These are phyloP conservation scores for Pseudopithomyces chartarum DNA, from an alignment of 2,329 filamentous ascomycete species.

Conservation along the genomic window DNA sequence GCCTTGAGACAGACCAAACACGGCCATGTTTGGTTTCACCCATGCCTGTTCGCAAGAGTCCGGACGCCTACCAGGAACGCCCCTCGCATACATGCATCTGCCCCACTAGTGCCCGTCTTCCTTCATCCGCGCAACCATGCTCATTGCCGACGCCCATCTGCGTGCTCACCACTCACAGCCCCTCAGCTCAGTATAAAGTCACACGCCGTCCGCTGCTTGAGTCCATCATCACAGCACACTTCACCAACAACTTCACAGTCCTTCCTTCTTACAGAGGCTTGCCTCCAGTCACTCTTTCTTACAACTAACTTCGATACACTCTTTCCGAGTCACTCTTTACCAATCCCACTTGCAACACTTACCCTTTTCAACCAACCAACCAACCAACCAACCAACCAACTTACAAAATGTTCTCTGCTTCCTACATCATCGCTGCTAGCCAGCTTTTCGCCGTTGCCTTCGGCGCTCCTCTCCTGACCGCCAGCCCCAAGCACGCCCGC, in stretches of 20 bases:
- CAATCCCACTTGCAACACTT: constrained; percentile 10
- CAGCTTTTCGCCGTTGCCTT: constrained; percentile 31
- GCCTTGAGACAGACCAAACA: constrained; percentile 10
- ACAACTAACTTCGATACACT: constrained; percentile 16
- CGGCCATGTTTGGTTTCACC: constrained; percentile 27
- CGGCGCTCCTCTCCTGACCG: constrained; percentile 28
- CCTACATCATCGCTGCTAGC: constrained; percentile 33
- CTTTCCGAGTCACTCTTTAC: constrained; percentile 11
- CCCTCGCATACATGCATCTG: constrained; percentile 11
- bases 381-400: constrained; percentile 6
- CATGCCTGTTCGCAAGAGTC: constrained; percentile 17
- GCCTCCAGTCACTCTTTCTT: constrained; percentile 24
- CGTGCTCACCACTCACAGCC: constrained; percentile 10
- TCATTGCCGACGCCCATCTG: constrained; percentile 8
- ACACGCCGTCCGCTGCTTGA: constrained; percentile 1
- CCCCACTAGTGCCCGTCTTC: constrained; percentile 17
- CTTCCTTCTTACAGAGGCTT: constrained; percentile 20
- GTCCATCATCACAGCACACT: constrained; percentile 13
- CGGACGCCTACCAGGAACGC: constrained; percentile 20
- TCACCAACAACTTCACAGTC: constrained; percentile 17
- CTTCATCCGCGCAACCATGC: constrained; percentile 11
- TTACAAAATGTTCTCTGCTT: constrained; percentile 24
- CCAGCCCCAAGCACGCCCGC: constrained; percentile 9
- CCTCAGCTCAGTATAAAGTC: constrained; percentile 12
- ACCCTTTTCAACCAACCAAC: constrained; percentile 6